Conservation (phyloP, 371 early-diverging fungal genomes). For the Mortierella polycephala region DNA sequence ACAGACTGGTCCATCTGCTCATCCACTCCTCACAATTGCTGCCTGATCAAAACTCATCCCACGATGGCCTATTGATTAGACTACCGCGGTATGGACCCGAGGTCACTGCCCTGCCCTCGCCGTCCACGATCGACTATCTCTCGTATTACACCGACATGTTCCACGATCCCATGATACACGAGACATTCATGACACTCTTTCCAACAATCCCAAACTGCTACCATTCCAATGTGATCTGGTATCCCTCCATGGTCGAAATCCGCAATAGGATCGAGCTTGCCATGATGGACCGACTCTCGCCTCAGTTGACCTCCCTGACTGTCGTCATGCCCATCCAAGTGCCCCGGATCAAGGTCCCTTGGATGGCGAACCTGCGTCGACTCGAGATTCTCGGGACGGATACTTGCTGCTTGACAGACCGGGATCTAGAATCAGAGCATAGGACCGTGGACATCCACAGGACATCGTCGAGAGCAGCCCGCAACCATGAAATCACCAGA, state of each 20-base stretch:
- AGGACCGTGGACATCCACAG: not conserved
- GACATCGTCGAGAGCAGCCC: not conserved
- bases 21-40: slow-evolving; percentile 39
- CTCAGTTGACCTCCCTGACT: slow-evolving; percentile 32
- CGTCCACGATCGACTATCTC: slow-evolving; percentile 47
- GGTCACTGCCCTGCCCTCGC: slow-evolving; percentile 24
- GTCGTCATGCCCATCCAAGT: slow-evolving; percentile 41
- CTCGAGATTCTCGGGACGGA: slow-evolving; percentile 46
- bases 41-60: not conserved
- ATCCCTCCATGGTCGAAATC: slow-evolving; percentile 39
- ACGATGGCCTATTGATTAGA: not conserved
- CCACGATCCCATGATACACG: slow-evolving; percentile 52
- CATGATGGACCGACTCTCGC: slow-evolving; percentile 35
- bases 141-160: slow-evolving; percentile 48
- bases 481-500: slow-evolving; percentile 8
- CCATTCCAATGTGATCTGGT: slow-evolving; percentile 40
- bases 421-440: slow-evolving; percentile 22
- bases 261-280: slow-evolving; percentile 48
- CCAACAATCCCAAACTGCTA: slow-evolving; percentile 51
- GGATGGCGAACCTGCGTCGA: slow-evolving; percentile 31
- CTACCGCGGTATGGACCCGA: slow-evolving; percentile 49
- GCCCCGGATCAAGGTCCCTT: slow-evolving; percentile 31
- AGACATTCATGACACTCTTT: slow-evolving; percentile 51
- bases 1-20: slow-evolving; percentile 37
- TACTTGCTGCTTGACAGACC: slow-evolving; percentile 20